These are phyloP conservation scores for Fistulina hepatica DNA, from an alignment of 1,284 basidiomycete species.

Conservation along the genomic window DNA sequence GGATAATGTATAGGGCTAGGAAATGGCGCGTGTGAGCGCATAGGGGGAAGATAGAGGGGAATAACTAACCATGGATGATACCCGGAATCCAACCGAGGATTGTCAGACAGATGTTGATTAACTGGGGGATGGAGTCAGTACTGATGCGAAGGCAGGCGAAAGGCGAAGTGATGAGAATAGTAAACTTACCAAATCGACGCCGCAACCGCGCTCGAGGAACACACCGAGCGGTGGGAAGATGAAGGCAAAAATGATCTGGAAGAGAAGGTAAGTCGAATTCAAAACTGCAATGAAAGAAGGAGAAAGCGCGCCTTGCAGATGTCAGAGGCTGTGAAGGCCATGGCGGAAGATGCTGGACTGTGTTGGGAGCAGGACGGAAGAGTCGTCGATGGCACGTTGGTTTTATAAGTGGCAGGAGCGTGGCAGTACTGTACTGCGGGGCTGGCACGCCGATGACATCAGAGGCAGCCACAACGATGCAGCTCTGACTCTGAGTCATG, in stretches of 20 bases:
- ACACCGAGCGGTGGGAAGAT: constrained; percentile 71
- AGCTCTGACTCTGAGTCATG: too few relatives aligned
- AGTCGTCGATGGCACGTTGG: neutral
- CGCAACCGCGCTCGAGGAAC: constrained; percentile 43
- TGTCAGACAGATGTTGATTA: constrained; percentile 63
- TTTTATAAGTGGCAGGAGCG: constrained; percentile 1
- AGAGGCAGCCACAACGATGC: too few relatives aligned
- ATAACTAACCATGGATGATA: neutral
- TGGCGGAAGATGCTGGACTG: neutral
- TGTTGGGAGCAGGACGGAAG: neutral
- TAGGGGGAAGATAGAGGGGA: neutral
- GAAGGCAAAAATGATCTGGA: constrained; percentile 50
- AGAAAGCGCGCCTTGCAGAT: constrained; percentile 44
- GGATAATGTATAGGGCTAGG: constrained; percentile 6
- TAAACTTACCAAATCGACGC: constrained; percentile 6
- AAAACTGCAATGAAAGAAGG: constrained; percentile 1
- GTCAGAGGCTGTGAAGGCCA: constrained; percentile 11
- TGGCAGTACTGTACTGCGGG: constrained; percentile 1
- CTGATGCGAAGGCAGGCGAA: too few relatives aligned
- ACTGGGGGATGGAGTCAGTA: too few relatives aligned
- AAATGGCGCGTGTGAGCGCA: neutral
- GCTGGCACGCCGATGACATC: too few relatives aligned
- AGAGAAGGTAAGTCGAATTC: constrained; percentile 5
- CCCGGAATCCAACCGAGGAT: constrained; percentile 48
- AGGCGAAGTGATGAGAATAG: too few relatives aligned